phyloP scores from a whole-genome alignment of 2,329 filamentous ascomycete genomes.

The Ophiostoma himal-ulmi region DNA sequence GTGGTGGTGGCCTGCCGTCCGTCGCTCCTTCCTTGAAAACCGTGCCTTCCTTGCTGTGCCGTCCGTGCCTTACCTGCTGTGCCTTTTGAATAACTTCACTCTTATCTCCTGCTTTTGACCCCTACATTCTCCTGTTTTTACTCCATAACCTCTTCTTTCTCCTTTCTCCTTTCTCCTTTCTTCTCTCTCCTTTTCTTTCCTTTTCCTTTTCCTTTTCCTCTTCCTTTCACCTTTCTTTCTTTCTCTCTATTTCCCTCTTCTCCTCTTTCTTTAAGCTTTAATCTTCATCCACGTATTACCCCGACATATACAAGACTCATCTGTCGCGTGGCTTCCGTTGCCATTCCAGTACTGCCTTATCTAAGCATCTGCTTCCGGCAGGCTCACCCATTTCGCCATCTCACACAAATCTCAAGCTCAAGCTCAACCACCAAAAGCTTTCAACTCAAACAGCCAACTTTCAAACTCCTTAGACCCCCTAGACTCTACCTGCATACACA shows the following conservation, averaged over 20 bases:
- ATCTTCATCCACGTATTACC: neutral
- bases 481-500: slow-evolving; percentile 5
- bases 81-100: slow-evolving; percentile 20
- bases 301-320: neutral
- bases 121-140: neutral
- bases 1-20: slow-evolving; percentile 9
- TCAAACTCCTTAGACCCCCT: neutral
- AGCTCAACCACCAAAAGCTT: neutral
- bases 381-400: slow-evolving; percentile 18
- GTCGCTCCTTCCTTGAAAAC: slow-evolving; percentile 15
- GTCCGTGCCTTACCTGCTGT: slow-evolving; percentile 3
- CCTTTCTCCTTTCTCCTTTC: neutral
- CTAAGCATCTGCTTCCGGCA: slow-evolving; percentile 18
- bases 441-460: neutral
- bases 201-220: neutral
- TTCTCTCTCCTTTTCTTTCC: neutral
- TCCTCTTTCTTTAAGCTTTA: neutral
- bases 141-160: neutral
- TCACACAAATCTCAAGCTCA: neutral
- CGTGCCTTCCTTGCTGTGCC: slow-evolving; percentile 9
- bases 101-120: slow-evolving; percentile 1
- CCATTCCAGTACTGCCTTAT: neutral
- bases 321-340: slow-evolving; percentile 1
- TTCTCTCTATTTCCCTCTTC: neutral
- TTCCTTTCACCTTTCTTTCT: neutral